Evolutionary conservation across 106 monocot genomes (phyloP).

Genomic region (Ottelia alismoides): DNA sequence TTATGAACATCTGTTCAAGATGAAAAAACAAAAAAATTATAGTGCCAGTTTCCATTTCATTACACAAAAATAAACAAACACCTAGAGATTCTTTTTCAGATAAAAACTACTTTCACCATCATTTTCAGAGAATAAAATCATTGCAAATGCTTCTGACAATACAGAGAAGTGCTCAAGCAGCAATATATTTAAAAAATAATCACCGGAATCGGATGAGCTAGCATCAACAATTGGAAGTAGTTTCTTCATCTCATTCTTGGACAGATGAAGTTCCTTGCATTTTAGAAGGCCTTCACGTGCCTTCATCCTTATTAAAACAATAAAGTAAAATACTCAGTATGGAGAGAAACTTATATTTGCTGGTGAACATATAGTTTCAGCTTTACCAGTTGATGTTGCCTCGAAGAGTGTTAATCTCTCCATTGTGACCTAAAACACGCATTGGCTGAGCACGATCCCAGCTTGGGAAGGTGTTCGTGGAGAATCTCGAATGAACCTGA

Average conservation of each 20-base stretch:
- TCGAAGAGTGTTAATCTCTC: conserved; percentile 92
- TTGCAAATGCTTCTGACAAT: too few species aligned
- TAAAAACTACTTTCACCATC: too few species aligned
- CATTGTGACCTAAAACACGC: conserved; percentile 98
- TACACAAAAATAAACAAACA: too few species aligned
- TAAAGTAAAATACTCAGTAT: background rate
- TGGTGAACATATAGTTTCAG: too few species aligned
- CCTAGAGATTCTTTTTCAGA: too few species aligned
- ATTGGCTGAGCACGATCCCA: conserved; percentile 99
- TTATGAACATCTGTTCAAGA: too few species aligned
- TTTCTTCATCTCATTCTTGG: conserved; percentile 77
- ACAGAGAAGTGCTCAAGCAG: too few species aligned
- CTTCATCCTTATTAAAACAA: conserved; percentile 60
- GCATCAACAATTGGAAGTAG: conserved; percentile 95
- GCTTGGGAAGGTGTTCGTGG: conserved; percentile 96
- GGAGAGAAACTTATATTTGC: background rate
- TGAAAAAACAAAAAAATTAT: too few species aligned
- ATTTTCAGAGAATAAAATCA: too few species aligned
- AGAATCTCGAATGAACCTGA: conserved; percentile 97
- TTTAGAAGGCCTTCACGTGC: conserved; percentile 94
- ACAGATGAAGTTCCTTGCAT: conserved; percentile 67
- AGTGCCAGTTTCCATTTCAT: too few species aligned
- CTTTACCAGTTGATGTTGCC: conserved; percentile 94
- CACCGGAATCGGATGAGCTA: conserved; percentile 98
- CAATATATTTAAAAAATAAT: too few species aligned